A percentile compares a stretch with the other conserved stretches of the same genome.
Evolutionary conservation across 2,329 filamentous ascomycete genomes (phyloP).

Genomic region (Nigrospora oryzae): DNA sequence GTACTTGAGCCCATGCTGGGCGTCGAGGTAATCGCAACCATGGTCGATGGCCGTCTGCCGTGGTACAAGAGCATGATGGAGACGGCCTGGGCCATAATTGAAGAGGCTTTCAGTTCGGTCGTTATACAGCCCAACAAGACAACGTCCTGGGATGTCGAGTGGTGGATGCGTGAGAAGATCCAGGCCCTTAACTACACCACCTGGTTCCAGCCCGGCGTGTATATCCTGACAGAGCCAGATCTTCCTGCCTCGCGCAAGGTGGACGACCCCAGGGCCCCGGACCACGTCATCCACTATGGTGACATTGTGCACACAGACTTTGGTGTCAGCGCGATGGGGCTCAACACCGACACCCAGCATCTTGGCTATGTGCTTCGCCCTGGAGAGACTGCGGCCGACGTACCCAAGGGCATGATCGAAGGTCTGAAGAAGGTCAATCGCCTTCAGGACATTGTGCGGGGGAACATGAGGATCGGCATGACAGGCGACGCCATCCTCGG

Average conservation of each 20-base stretch:
- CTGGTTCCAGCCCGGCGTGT: conserved; percentile 41
- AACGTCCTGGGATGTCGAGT: conserved; percentile 36
- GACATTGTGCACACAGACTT: conserved; percentile 42
- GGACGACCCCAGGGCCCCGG: conserved; percentile 10
- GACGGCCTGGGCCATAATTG: conserved; percentile 42
- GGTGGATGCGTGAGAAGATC: conserved; percentile 42
- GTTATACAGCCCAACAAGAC: conserved; percentile 33
- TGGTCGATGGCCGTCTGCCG: conserved; percentile 26
- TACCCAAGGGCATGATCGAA: conserved; percentile 30
- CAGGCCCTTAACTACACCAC: conserved; percentile 41
- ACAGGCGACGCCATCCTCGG: conserved; percentile 36
- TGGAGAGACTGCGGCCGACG: conserved; percentile 27
- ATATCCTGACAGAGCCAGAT: conserved; percentile 25
- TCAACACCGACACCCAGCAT: conserved; percentile 43
- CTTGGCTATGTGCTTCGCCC: conserved; percentile 38
- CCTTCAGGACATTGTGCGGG: conserved; percentile 36
- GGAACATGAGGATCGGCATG: conserved; percentile 32
- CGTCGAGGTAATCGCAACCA: conserved; percentile 36
- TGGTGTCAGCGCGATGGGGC: conserved; percentile 34
- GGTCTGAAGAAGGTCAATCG: conserved; percentile 36
- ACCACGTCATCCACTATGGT: conserved; percentile 28
- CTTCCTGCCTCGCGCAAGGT: conserved; percentile 5
- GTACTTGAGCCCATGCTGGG: conserved; percentile 34
- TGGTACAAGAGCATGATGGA: conserved; percentile 38
- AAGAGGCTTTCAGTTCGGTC: conserved; percentile 32